phyloP scores from a whole-genome alignment of 78 protist genomes.

The Dictyostelium brefeldianum region DNA sequence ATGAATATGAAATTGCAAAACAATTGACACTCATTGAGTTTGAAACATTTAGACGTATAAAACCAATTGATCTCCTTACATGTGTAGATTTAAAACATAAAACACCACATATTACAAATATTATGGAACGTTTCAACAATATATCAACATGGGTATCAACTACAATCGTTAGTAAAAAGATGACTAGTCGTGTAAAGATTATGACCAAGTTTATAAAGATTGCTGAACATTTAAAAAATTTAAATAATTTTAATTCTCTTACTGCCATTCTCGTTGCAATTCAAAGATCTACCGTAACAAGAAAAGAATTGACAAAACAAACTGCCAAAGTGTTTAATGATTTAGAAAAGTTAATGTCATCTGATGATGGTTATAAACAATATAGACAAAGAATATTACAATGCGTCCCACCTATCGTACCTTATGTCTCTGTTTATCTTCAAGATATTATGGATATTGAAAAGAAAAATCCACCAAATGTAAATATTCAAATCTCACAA shows the following conservation, averaged over 20 bases:
- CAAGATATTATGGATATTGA: conserved; percentile 48
- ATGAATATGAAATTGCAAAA: conserved; percentile 58
- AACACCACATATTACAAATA: conserved; percentile 11
- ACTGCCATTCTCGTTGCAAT: conserved; percentile 10
- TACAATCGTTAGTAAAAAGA: conserved; percentile 6
- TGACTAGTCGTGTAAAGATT: conserved; percentile 31
- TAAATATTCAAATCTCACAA: background rate
- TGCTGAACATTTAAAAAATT: conserved; percentile 23
- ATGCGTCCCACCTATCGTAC: conserved; percentile 60
- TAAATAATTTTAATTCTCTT: conserved; percentile 67
- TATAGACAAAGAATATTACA: background rate
- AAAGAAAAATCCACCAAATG: conserved; percentile 24
- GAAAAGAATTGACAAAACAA: conserved; percentile 20
- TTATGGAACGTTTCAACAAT: conserved; percentile 17
- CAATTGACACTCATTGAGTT: conserved; percentile 67
- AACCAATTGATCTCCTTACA: conserved; percentile 28
- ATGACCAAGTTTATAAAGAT: conserved; percentile 46
- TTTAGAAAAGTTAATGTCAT: background rate
- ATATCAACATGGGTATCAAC: conserved; percentile 43
- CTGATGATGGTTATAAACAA: background rate
- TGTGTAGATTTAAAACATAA: conserved; percentile 26
- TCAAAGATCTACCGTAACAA: conserved; percentile 5
- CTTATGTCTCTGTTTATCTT: conserved; percentile 74
- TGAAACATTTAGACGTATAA: background rate
- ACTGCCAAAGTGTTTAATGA: background rate